These are phyloP conservation scores for Cyclanthera cordifolia DNA, from an alignment of 306 rosid species.

Conservation along the genomic window DNA sequence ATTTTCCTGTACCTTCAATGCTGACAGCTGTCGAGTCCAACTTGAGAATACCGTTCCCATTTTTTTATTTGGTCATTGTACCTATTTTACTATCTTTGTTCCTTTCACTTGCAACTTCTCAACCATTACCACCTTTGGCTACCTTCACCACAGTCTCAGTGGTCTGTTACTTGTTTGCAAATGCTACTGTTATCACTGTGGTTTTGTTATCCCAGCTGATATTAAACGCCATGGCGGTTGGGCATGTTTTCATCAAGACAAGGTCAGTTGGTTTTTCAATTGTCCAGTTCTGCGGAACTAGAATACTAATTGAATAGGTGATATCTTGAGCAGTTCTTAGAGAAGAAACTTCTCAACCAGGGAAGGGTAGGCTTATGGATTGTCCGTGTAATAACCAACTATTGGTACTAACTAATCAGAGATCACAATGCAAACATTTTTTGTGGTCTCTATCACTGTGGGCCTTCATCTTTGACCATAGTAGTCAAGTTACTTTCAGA, in stretches of 20 bases:
- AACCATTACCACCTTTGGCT: conserved; percentile 58
- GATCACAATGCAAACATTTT: not conserved
- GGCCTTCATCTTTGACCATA: not conserved
- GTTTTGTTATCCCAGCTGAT: conserved; percentile 56
- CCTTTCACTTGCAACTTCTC: conserved; percentile 44
- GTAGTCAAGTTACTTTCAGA: not conserved
- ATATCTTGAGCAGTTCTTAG: conserved; percentile 2
- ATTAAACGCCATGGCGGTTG: conserved; percentile 63
- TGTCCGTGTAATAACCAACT: not conserved
- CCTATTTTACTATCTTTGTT: conserved; percentile 60
- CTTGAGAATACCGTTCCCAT: conserved; percentile 54
- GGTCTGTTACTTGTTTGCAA: conserved; percentile 73
- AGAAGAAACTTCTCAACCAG: not conserved
- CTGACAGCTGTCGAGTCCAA: conserved; percentile 67
- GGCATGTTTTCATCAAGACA: conserved; percentile 67
- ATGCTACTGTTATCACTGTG: conserved; percentile 52
- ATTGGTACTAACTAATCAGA: not conserved
- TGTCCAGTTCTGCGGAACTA: conserved; percentile 1
- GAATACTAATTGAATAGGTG: not conserved
- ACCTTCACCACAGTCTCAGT: conserved; percentile 57
- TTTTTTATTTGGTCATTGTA: conserved; percentile 44
- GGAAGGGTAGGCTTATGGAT: not conserved
- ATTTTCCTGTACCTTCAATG: conserved; percentile 67
- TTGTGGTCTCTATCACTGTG: not conserved
- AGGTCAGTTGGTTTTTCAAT: conserved; percentile 44